Evolutionary conservation across 768 basidiomycete genomes (phyloP).

Genomic region (Lentinula guzmanii): DNA sequence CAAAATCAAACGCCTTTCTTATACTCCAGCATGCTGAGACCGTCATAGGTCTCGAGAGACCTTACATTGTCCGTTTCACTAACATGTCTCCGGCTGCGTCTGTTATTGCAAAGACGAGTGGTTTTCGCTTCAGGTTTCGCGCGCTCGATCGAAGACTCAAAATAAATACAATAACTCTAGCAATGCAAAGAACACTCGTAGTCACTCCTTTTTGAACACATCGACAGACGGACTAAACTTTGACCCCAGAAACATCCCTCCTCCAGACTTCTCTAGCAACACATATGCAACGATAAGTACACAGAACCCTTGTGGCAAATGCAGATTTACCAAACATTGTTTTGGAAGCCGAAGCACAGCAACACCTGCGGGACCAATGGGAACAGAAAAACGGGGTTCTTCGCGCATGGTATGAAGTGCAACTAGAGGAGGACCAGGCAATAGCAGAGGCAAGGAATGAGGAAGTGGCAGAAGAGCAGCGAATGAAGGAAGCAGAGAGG

Average conservation of each 20-base stretch:
- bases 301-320: neutral
- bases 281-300: neutral
- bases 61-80: too few relatives aligned
- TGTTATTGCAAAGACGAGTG: too few relatives aligned
- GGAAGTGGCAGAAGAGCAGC: neutral
- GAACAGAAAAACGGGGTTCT: neutral
- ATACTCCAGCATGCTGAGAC: too few relatives aligned
- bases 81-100: too few relatives aligned
- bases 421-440: neutral
- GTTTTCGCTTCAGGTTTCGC: too few relatives aligned
- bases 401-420: neutral
- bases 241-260: neutral
- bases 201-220: too few relatives aligned
- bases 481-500: slow-evolving; percentile 9
- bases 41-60: too few relatives aligned
- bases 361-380: neutral
- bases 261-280: slow-evolving; percentile 3
- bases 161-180: too few relatives aligned
- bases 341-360: slow-evolving; percentile 8
- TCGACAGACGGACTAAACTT: neutral
- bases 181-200: too few relatives aligned
- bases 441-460: slow-evolving; percentile 17
- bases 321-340: neutral
- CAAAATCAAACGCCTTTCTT: too few relatives aligned
- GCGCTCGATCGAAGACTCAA: too few relatives aligned